These are phyloP conservation scores for Colletotrichum abscissum DNA, from an alignment of 2,329 filamentous ascomycete genomes.

Conservation along the genomic window DNA sequence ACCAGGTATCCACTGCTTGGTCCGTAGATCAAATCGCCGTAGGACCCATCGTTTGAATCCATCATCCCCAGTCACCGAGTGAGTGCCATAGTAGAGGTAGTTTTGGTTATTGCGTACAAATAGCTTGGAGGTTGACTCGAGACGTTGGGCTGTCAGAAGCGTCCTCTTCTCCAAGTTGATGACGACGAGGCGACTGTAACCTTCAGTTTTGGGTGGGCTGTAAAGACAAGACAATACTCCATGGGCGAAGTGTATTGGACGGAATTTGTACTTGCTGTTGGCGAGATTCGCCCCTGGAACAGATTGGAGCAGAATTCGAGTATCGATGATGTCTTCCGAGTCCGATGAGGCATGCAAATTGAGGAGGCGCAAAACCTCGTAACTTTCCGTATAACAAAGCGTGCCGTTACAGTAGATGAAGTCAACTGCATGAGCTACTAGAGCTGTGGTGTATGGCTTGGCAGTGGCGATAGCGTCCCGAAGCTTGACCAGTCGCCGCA, in stretches of 20 bases:
- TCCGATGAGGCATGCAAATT: slow-evolving; percentile 62
- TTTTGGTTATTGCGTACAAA: slow-evolving; percentile 74
- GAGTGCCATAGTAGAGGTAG: slow-evolving; percentile 75
- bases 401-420: slow-evolving; percentile 74
- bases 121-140: slow-evolving; percentile 64
- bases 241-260: slow-evolving; percentile 67
- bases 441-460: slow-evolving; percentile 69
- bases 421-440: slow-evolving; percentile 68
- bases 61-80: slow-evolving; percentile 63
- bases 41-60: slow-evolving; percentile 73
- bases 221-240: slow-evolving; percentile 69
- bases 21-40: slow-evolving; percentile 60
- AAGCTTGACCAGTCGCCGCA: slow-evolving; percentile 71
- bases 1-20: slow-evolving; percentile 51
- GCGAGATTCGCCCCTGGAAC: neutral
- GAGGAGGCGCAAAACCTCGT: slow-evolving; percentile 64
- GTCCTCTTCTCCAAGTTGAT: slow-evolving; percentile 52
- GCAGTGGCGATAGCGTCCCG: slow-evolving; percentile 69
- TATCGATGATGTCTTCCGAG: slow-evolving; percentile 65
- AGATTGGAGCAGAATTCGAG: slow-evolving; percentile 36
- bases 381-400: slow-evolving; percentile 70
- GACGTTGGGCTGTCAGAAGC: slow-evolving; percentile 52
- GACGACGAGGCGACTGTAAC: slow-evolving; percentile 64
- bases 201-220: slow-evolving; percentile 49
- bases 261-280: slow-evolving; percentile 57